These are phyloP conservation scores for Pezicula radicicola DNA, from an alignment of 2,329 filamentous ascomycete genomes.

Conservation along the genomic window DNA sequence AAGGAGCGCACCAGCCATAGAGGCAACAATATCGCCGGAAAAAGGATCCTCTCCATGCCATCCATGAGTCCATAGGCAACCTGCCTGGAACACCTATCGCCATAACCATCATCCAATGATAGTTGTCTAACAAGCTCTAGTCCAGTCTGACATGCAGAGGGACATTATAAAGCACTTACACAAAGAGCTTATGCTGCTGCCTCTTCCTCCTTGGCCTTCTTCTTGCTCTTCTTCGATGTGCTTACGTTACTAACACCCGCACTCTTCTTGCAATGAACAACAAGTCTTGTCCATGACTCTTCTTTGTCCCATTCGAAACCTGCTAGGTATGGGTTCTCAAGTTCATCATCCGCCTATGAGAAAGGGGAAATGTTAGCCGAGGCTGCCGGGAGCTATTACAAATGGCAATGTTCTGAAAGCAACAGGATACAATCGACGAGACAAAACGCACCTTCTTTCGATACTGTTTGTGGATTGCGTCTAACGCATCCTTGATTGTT, in stretches of 20 bases:
- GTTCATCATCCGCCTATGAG: conserved; percentile 80
- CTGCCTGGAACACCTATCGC: conserved; percentile 1
- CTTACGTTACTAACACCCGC: conserved; percentile 32
- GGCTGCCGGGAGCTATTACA: too few relatives aligned
- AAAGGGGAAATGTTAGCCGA: conserved; percentile 16
- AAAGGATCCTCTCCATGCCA: background rate
- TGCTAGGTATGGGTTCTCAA: conserved; percentile 81
- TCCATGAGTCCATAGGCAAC: background rate
- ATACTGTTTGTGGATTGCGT: conserved; percentile 93
- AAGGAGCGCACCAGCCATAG: conserved; percentile 3
- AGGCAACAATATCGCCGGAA: conserved; percentile 1
- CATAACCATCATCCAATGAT: conserved; percentile 7
- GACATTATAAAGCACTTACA: conserved; percentile 10
- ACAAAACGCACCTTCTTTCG: conserved; percentile 79
- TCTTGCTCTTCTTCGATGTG: conserved; percentile 64
- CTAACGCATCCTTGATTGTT: conserved; percentile 94
- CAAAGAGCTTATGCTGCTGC: conserved; percentile 25
- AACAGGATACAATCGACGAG: background rate
- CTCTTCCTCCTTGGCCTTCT: conserved; percentile 46
- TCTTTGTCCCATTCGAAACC: conserved; percentile 97
- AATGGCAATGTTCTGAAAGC: background rate
- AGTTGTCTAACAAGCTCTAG: conserved; percentile 9
- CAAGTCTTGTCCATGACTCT: conserved; percentile 81
- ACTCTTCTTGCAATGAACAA: conserved; percentile 81
- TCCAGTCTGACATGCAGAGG: conserved; percentile 12